Evolutionary conservation across 371 early-diverging fungal species (phyloP), one percentile per base, ranked within the genome.

Genomic region (Quaeritorhiza haematococci): DNA sequence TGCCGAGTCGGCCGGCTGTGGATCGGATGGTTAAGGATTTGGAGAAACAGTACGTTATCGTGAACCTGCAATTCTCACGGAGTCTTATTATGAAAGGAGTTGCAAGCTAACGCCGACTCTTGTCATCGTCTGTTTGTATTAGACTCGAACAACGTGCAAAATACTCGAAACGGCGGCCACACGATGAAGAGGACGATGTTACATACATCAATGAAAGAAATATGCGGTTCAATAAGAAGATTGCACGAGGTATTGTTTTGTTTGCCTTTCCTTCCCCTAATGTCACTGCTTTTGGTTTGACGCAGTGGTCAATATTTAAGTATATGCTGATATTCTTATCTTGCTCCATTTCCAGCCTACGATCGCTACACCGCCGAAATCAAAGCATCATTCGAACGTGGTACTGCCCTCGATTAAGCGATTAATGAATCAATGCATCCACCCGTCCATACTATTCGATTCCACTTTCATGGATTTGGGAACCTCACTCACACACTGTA

Each of bases 191-290:
- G 45, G 95, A 90, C 27, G 92, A 92, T 55, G 90, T 97, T 56
- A 90, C 93, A 19, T 95, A 91, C 72, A 96, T 97, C 78, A 96
- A 96, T 66, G 94, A 96, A 55, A 81, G 91, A 72, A 97, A 97
- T 69, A 88, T 87, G 59, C 80, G 86, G 23, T 97, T 96, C 76
- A 96, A 96, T 84, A 87, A 89, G 62, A 94, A 94, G 81, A 89
- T 95, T 73, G 72, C 90, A 38, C 75, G 96, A 28, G n/a, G n/a
- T n/a, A n/a, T n/a, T n/a, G 89, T 34, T 15, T 43, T 19, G 15
- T 26, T 29, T 21, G 28, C 24, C 29, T 43, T 26, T 47, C 10
- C 10, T 10, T 19, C 29, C n/a, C n/a, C n/a, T n/a, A n/a, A n/a
- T n/a, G n/a, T n/a, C n/a, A n/a, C n/a, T n/a, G n/a, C n/a, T n/a